Evolutionary conservation across 805 yeast genomes (phyloP).

Genomic region (Starmerella gropengiesseri): DNA sequence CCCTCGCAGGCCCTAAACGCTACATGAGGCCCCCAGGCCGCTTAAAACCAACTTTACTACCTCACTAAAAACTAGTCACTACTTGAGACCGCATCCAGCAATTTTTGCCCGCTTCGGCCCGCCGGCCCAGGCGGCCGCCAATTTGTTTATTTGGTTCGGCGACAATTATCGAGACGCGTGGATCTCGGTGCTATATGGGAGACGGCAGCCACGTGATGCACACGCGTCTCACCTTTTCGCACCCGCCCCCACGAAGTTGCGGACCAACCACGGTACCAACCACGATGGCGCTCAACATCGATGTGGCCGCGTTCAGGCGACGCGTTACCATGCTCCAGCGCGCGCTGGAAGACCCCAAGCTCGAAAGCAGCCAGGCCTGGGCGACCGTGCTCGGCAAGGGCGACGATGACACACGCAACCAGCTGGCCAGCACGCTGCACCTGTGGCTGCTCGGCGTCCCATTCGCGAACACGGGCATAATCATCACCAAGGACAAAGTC

Average conservation of each 20-base stretch:
- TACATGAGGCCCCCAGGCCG: no score
- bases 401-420: conserved; percentile 81
- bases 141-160: no score
- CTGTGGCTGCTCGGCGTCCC: conserved; percentile 87
- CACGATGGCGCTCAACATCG: conserved; percentile 24
- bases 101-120: no score
- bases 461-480: conserved; percentile 80
- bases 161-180: no score
- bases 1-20: no score
- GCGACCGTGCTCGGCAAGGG: conserved; percentile 72
- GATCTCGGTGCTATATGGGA: no score
- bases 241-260: no score
- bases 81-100: no score
- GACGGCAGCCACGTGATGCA: not conserved
- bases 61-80: no score
- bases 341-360: conserved; percentile 25
- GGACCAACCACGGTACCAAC: no score
- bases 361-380: conserved; percentile 40
- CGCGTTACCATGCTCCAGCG: conserved; percentile 28
- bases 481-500: conserved; percentile 47
- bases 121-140: no score
- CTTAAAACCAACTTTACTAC: no score
- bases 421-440: conserved; percentile 75
- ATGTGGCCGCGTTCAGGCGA: conserved; percentile 27
- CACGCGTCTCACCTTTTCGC: conserved; percentile 5